Evolutionary conservation across 495 filamentous ascomycete species (phyloP), one percentile per base, ranked within the genome.

Genomic region (Extremus antarcticus): DNA sequence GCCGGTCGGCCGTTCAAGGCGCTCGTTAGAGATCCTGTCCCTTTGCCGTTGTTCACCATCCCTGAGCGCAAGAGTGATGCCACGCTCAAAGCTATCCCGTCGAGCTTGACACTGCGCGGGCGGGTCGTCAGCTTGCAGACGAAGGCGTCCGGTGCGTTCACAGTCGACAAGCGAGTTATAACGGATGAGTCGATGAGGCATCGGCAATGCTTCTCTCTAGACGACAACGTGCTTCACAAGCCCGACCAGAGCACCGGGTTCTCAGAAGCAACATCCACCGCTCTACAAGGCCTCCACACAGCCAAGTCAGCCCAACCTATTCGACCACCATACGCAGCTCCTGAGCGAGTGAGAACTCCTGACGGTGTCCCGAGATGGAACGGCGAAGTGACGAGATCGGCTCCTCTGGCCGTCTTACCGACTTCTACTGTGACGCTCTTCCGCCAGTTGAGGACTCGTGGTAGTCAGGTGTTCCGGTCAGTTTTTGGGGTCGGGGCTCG

Each of bases 311-410:
- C 54, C 1, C 10, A 45, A 19, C 19, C 58, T 16, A 53, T 39
- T n/a, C 16, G 17, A 22, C 61, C 61, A 16, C 61, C 54, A 24
- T 58, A 46, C 25, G 11, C 45, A 16, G 53, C 61, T 1, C 61
- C 57, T 1, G 23, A 47, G 25, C 53, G 61, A 16, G 41, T 58
- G 10, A 39, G 20, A 19, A 63, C 61, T 2, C 61, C 61, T 11
- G 51, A 63, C 16, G 61, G 61, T 20, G 7, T 63, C 19, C 61
- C 58, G 3, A 35, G 53, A 7, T 63, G 61, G 61, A 43, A 46
- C 38, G 54, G 43, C 29, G 49, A 63, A 23, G 4, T 43, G 9
- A 8, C 10, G 7, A 16, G 29, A 2, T 11, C 32, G 15, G 21
- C 13, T 54, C 40, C 8, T 23, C 17, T 19, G 2, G 22, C 9